These are phyloP conservation scores for Berkeleyomyces basicola DNA, from an alignment of 2,329 filamentous ascomycete genomes.

Conservation along the genomic window DNA sequence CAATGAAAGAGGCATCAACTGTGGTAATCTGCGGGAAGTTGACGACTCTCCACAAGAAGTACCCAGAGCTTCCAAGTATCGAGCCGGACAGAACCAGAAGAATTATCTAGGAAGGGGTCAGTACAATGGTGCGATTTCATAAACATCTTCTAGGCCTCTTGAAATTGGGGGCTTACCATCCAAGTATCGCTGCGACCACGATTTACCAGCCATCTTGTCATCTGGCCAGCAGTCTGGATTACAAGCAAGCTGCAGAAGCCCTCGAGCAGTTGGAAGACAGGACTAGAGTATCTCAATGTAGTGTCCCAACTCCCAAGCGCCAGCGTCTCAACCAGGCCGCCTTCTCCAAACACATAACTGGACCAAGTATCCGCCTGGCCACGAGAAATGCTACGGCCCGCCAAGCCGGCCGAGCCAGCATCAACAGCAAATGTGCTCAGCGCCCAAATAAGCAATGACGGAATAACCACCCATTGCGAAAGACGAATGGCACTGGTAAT, in stretches of 20 bases:
- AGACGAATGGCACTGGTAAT: constrained; percentile 53
- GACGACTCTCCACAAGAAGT: constrained; percentile 90
- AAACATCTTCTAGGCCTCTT: background rate
- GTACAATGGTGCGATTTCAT: background rate
- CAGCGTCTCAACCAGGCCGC: constrained; percentile 63
- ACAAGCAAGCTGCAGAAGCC: constrained; percentile 93
- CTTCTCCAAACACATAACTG: constrained; percentile 78
- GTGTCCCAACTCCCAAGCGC: constrained; percentile 82
- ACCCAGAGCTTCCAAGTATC: constrained; percentile 82
- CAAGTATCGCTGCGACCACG: constrained; percentile 84
- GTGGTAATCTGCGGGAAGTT: constrained; percentile 89
- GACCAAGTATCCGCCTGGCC: constrained; percentile 50
- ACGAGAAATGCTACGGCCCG: constrained; percentile 50
- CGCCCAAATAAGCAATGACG: constrained; percentile 80
- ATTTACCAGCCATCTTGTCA: constrained; percentile 90
- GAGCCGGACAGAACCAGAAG: constrained; percentile 77
- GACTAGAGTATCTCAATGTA: constrained; percentile 73
- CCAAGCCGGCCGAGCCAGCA: constrained; percentile 58
- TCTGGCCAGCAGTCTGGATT: constrained; percentile 86
- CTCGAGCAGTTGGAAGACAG: constrained; percentile 84
- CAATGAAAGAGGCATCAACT: constrained; percentile 81
- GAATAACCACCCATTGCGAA: constrained; percentile 76
- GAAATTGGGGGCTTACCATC: constrained; percentile 50
- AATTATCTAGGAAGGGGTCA: constrained; percentile 51
- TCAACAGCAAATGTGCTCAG: constrained; percentile 92